These are phyloP conservation scores for Hirschioporus abietinus DNA, from an alignment of 768 basidiomycete species.

Conservation along the genomic window DNA sequence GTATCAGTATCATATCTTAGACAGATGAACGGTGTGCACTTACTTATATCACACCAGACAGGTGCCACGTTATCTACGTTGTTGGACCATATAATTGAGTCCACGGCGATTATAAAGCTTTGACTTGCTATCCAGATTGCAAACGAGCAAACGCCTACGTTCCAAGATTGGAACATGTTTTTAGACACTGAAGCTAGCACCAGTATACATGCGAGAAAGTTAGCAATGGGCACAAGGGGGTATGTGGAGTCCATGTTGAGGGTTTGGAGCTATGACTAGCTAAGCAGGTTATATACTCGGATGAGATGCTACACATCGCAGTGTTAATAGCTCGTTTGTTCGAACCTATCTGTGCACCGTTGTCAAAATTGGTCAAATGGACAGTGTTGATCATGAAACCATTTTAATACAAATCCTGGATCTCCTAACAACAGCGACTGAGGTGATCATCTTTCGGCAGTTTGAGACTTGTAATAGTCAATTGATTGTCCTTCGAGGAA, in stretches of 20 bases:
- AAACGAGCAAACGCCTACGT: slow-evolving; percentile 28
- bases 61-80: slow-evolving; percentile 18
- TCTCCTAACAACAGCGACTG: no score
- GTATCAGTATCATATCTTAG: not conserved
- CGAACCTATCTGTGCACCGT: no score
- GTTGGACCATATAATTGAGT: slow-evolving; percentile 30
- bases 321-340: no score
- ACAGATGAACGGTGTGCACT: slow-evolving; percentile 4
- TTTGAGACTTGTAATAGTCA: no score
- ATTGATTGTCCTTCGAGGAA: no score
- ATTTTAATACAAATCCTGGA: no score
- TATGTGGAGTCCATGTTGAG: not conserved
- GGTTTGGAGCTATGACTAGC: not conserved
- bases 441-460: no score
- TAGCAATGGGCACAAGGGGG: not conserved
- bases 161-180: slow-evolving; percentile 12
- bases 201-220: not conserved
- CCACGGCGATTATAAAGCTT: slow-evolving; percentile 13
- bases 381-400: no score
- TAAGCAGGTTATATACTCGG: not conserved
- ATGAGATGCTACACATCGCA: not conserved
- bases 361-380: no score
- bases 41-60: slow-evolving; percentile 36
- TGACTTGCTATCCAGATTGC: slow-evolving; percentile 25
- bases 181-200: not conserved